These are phyloP conservation scores for Neurospora sp. DNA, from an alignment of 495 filamentous ascomycete genomes.

Conservation along the genomic window DNA sequence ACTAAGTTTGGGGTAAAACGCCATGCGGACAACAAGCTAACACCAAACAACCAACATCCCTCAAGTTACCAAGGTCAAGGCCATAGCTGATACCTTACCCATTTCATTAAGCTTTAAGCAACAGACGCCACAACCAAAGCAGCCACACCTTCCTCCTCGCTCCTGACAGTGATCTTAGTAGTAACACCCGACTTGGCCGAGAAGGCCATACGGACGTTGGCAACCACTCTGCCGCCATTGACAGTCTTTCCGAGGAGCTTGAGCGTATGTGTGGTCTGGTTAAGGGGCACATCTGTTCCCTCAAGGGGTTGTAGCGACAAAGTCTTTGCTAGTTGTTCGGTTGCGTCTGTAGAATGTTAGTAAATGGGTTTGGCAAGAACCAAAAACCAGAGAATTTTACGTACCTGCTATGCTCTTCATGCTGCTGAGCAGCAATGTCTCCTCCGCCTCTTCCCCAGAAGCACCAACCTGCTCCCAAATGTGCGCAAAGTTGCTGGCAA, in stretches of 20 bases:
- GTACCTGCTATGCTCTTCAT: slow-evolving; percentile 88
- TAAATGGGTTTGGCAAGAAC: background rate
- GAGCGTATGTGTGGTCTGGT: slow-evolving; percentile 80
- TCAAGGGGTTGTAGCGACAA: slow-evolving; percentile 91
- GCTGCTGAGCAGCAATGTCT: slow-evolving; percentile 81
- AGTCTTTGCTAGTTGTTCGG: slow-evolving; percentile 75
- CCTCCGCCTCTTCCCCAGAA: slow-evolving; percentile 76
- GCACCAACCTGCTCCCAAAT: slow-evolving; percentile 94
- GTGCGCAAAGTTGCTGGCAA: slow-evolving; percentile 89
- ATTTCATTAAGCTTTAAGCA: slow-evolving; percentile 41
- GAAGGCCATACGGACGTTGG: slow-evolving; percentile 85
- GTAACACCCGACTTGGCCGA: slow-evolving; percentile 87
- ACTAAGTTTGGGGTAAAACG: background rate
- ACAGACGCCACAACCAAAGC: slow-evolving; percentile 74
- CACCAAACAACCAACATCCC: background rate
- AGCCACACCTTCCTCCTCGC: slow-evolving; percentile 88
- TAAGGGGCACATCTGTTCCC: slow-evolving; percentile 81
- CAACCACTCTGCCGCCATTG: slow-evolving; percentile 78
- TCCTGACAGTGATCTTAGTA: slow-evolving; percentile 81
- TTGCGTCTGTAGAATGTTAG: slow-evolving; percentile 64
- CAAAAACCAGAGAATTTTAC: slow-evolving; percentile 16
- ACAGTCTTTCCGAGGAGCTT: slow-evolving; percentile 96
- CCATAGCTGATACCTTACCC: background rate
- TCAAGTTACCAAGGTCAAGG: background rate
- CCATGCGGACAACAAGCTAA: background rate